Base-by-base conservation (phyloP, 1,139 yeast species). In the Suhomyces chickasaworum region DNA sequence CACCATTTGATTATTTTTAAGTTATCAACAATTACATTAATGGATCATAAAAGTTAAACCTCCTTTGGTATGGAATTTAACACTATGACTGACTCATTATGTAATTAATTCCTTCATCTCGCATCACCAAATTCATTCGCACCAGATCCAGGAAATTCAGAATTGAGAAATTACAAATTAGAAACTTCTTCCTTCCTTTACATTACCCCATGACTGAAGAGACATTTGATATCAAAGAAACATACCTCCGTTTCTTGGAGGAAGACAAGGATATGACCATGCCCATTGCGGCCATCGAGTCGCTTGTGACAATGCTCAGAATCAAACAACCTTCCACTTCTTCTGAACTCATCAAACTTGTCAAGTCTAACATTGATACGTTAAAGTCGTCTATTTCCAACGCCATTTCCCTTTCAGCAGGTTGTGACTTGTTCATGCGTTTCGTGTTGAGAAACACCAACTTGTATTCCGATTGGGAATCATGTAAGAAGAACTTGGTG, bases 251-350 rank as follows among this genome's bases (percentile, higher is more conserved):
- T 64, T 90, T 89, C 64, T 74, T 93, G 49, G 81, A 79, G 53
- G 96, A 90, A 47, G 97, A 93, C 66, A 77, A 87, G 20, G 98
- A 93, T 46, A 88, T 95, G 84, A 91, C 99, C 10, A 95, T 91
- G 98, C 99, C 99, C 4, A 89, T 95, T 35, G 99, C 99, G 43
- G 99, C 99, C 42, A 95, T 95, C 60, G 98, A 93, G 67, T 84
- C 97, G 17, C 73, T 95, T 44, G 96, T 93, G 23, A 86, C 95
- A 5, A 79, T 93, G 70, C 71, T 95, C 35, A 77, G 85, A 52
- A 81, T 84, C 42, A 86, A 89, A 56, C 89, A 89, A 62, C 97
- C 97, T 2, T 78, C 89, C 4, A 95, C 99, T 0, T 89, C 97
- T 2, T 88, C 97, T 1, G 99, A 95, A 64, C 78, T 93, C 60